These are phyloP conservation scores for Linum usitatissimum DNA, from an alignment of 345 rosid species.

Conservation along the genomic window DNA sequence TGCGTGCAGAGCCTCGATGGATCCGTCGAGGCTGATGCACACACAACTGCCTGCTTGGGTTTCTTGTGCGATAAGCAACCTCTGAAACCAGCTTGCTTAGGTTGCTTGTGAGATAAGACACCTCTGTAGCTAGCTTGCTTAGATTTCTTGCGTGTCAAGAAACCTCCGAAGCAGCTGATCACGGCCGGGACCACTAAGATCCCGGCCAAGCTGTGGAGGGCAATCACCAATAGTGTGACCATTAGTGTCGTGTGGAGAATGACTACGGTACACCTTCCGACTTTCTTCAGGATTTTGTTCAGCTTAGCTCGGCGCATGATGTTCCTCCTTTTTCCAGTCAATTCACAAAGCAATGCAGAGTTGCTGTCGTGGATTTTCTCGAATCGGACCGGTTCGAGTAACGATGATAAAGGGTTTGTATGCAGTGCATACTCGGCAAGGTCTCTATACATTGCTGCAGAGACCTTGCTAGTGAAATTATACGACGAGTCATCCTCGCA, in stretches of 20 bases:
- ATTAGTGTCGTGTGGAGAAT: constrained; percentile 35
- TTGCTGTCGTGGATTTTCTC: constrained; percentile 34
- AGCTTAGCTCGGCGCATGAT: constrained; percentile 34
- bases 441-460: constrained; percentile 30
- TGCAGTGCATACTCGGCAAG: constrained; percentile 37
- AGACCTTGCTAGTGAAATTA: not conserved
- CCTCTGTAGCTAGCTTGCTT: constrained; percentile 17
- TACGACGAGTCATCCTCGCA: not conserved
- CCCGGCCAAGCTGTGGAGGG: constrained; percentile 53
- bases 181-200: constrained; percentile 47
- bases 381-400: constrained; percentile 26
- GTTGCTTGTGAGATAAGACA: constrained; percentile 23
- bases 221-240: constrained; percentile 31
- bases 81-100: constrained; percentile 18
- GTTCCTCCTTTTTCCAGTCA: constrained; percentile 37
- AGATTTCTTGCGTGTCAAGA: constrained; percentile 26
- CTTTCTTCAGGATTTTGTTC: constrained; percentile 30
- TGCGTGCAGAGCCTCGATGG: constrained; percentile 35
- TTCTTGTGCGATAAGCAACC: constrained; percentile 22
- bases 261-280: constrained; percentile 34
- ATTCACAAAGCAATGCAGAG: constrained; percentile 27
- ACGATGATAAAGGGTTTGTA: constrained; percentile 45
- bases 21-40: constrained; percentile 12
- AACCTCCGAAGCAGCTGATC: constrained; percentile 24
- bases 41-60: constrained; percentile 16